These are phyloP conservation scores for Lentinula guzmanii DNA, from an alignment of 768 basidiomycete species.

Conservation along the genomic window DNA sequence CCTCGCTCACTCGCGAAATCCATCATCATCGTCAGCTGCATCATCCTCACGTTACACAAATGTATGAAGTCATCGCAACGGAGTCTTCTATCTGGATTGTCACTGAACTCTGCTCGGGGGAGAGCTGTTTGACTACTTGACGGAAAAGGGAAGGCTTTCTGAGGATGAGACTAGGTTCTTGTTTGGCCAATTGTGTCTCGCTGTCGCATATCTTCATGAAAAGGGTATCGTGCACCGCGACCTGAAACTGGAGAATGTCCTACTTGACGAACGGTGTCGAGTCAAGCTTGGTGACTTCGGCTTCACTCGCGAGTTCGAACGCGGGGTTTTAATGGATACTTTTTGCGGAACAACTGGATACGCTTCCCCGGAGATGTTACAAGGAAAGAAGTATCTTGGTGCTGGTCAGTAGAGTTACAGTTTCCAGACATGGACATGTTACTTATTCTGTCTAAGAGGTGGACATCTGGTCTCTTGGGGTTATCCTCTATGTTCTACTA, in stretches of 20 bases:
- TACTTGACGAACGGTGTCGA: conserved; percentile 85
- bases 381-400: conserved; percentile 84
- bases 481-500: conserved; percentile 85
- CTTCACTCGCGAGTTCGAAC: conserved; percentile 89
- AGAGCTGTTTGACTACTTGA: conserved; percentile 97
- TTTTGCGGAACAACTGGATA: conserved; percentile 95
- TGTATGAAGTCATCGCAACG: conserved; percentile 97
- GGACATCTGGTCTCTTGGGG: conserved; percentile 91
- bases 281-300: conserved; percentile 95
- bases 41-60: conserved; percentile 91
- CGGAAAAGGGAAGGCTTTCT: conserved; percentile 83
- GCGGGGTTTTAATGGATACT: conserved; percentile 76
- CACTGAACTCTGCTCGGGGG: conserved; percentile 96
- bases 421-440: background rate
- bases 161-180: conserved; percentile 81
- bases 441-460: conserved; percentile 57
- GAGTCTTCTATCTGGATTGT: conserved; percentile 96
- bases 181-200: conserved; percentile 96
- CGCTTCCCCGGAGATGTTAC: conserved; percentile 89
- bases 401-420: conserved; percentile 51
- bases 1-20: conserved; percentile 91
- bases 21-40: conserved; percentile 97
- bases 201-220: conserved; percentile 88
- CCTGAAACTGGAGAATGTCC: conserved; percentile 92
- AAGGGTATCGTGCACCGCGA: conserved; percentile 95